Base-by-base conservation (phyloP, 441 rosid species). In the Cnidoscolus chayamansa region DNA sequence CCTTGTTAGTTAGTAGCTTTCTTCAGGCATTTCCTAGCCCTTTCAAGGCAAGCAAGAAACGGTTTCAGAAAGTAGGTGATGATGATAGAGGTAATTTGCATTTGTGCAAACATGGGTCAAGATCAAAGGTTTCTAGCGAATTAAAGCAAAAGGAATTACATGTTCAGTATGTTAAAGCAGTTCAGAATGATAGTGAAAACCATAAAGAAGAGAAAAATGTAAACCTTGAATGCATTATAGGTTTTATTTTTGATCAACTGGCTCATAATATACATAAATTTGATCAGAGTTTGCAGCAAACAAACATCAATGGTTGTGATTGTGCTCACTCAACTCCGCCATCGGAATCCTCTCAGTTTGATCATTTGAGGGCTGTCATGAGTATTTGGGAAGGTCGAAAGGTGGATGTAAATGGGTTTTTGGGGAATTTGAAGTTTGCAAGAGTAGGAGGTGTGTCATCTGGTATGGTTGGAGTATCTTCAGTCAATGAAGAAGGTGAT, bases 391-490 rank as follows among this genome's bases (percentile, higher is more conserved):
- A 94, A 72, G 89, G 86, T 76, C 84, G 84, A 79, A 94, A 90
- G 75, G 83, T 86, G 2, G 85, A 90, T 49, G 85, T 95, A 1
- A 87, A 92, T 80, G 95, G 88, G 43, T 87, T 95, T 73, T 80
- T 91, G 16, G 93, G 99, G 65, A 93, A 83, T 79, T 63, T 90
- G 83, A 88, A 84, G 76, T 95, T 95, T 80, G 98, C 99, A 0
- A 87, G 93, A 78, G 93, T 95, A 59, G 97, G 98, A 75, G 94
- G 92, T 67, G 85, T 91, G 35, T 90, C 96, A 2, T 81, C 99
- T 1, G 75, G 93, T 74, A 78, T 90, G 9, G 93, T 85, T 71
- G 97, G 92, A 32, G 84, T 90, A 70, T 77, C 93, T 75, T 78
- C 94, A 0, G 79, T 82, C 10, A 83, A 81, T 76, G 92, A 84